These are phyloP conservation scores for Physaria fendleri DNA, from an alignment of 345 rosid genomes.

Conservation along the genomic window DNA sequence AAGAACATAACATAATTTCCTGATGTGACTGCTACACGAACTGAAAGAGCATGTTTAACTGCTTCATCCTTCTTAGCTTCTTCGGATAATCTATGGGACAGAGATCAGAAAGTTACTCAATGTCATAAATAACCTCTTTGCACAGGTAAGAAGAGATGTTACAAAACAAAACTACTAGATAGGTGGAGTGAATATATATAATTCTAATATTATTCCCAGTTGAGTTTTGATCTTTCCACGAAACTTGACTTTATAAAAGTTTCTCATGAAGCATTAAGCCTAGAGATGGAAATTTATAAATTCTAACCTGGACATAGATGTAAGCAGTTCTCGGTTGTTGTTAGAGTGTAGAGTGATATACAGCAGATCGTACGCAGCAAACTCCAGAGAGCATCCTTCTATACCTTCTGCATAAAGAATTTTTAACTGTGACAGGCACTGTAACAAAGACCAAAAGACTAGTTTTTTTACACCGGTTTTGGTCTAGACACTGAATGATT, in stretches of 20 bases:
- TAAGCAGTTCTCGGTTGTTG: constrained; percentile 74
- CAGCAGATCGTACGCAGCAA: constrained; percentile 86
- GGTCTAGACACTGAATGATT: constrained; percentile 1
- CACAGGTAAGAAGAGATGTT: constrained; percentile 9
- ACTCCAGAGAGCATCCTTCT: constrained; percentile 85
- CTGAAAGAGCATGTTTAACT: constrained; percentile 92
- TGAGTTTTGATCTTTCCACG: background rate
- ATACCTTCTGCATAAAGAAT: constrained; percentile 89
- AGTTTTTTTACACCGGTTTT: background rate
- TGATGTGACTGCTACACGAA: constrained; percentile 88
- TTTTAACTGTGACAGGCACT: constrained; percentile 96
- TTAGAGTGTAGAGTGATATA: constrained; percentile 84
- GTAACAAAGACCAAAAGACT: constrained; percentile 26
- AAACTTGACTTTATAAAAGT: background rate
- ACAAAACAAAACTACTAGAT: background rate
- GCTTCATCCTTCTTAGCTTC: constrained; percentile 68
- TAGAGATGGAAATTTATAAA: background rate
- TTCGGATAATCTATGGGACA: constrained; percentile 54
- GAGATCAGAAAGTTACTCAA: background rate
- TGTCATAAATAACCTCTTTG: constrained; percentile 14
- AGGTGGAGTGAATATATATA: background rate
- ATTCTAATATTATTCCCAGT: background rate
- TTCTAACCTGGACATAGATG: constrained; percentile 88
- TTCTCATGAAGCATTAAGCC: background rate
- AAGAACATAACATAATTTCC: constrained; percentile 89